Base-by-base conservation (phyloP, 139 green algal genomes). In the Closterium sp. region DNA sequence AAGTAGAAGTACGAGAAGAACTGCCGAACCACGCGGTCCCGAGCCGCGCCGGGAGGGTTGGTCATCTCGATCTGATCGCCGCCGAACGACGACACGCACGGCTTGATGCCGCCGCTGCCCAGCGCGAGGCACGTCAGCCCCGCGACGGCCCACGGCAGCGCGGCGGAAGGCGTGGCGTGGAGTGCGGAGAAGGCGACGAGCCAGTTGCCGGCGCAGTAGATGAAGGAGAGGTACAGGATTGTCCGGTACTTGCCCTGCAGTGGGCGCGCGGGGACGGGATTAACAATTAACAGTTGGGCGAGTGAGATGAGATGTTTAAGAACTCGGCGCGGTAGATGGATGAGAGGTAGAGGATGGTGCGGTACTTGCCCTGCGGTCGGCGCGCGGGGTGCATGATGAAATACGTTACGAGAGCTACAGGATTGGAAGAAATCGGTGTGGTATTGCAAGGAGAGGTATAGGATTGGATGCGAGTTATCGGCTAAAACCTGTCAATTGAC, bases 1-100 rank as follows among this genome's bases (percentile, higher is more conserved):
- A 99, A 97, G 95, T 99, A 99, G 95, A 99, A 99, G 94, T 96
- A 98, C 95, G 99, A 99, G 95, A 99, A 99, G 95, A 99, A 99
- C 70, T 24, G 6, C 10, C 79, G 30, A 31, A 96, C 88, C 11
- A 96, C 90, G 93, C 97, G 96, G 91, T 99, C 97, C 17, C 92
- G 21, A 11, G 42, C 92, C 31, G 89, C 13, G 42, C 88, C 70
- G 28, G 92, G 89, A 24, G 85, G 31, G 30, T 70, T 45, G 31
- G 38, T 50, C 79, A 91, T 32, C 85, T 94, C 92, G 93, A 99
- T 99, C 95, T 99, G 98, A 95, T 99, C 98, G 2, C 98, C 98
- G 27, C 98, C 98, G 95, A 99, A 99, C 1, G 98, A 96, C 0
- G 94, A 97, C 31, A 99, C 98, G 92, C 99, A 99, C 86, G 98